phyloP scores from a whole-genome alignment of 2,329 filamentous ascomycete species.

The Chrysoporthe puriensis region DNA sequence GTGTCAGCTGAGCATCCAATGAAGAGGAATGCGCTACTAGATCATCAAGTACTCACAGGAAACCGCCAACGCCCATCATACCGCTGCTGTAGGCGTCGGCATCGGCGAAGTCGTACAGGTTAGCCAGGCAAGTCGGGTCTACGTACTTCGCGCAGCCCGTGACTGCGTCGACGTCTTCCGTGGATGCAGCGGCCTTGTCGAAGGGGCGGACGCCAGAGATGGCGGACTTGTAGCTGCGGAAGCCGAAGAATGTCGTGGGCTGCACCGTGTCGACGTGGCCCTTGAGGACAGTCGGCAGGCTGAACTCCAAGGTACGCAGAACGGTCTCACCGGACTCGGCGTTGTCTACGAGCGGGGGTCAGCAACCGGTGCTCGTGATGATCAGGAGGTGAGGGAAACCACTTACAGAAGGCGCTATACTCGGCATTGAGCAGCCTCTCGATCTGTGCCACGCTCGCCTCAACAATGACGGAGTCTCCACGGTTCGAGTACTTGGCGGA shows the following conservation, averaged over 20 bases:
- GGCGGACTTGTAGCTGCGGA: constrained; percentile 24
- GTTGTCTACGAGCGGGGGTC: constrained; percentile 31
- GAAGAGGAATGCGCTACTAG: background rate
- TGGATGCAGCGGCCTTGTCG: constrained; percentile 2
- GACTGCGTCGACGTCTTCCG: constrained; percentile 21
- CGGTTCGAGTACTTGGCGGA: constrained; percentile 37
- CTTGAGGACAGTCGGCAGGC: constrained; percentile 20
- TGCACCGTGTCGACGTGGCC: constrained; percentile 27
- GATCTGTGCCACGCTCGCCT: constrained; percentile 39
- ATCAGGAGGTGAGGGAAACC: constrained; percentile 32
- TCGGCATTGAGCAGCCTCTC: constrained; percentile 42
- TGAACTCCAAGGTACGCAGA: constrained; percentile 26
- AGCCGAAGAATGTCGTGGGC: constrained; percentile 29
- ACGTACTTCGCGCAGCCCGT: constrained; percentile 38
- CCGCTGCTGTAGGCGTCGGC: constrained; percentile 36
- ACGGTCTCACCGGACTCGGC: constrained; percentile 24
- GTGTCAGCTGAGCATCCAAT: constrained; percentile 36
- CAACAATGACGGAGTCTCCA: constrained; percentile 47
- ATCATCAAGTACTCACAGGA: constrained; percentile 18
- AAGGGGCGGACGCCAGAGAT: constrained; percentile 15
- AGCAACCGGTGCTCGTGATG: constrained; percentile 30
- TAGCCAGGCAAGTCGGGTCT: constrained; percentile 48
- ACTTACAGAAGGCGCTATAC: constrained; percentile 38
- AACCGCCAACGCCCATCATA: constrained; percentile 24
- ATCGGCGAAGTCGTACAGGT: constrained; percentile 52